phyloP scores from a whole-genome alignment of 306 rosid genomes.

The Ormosia emarginata region DNA sequence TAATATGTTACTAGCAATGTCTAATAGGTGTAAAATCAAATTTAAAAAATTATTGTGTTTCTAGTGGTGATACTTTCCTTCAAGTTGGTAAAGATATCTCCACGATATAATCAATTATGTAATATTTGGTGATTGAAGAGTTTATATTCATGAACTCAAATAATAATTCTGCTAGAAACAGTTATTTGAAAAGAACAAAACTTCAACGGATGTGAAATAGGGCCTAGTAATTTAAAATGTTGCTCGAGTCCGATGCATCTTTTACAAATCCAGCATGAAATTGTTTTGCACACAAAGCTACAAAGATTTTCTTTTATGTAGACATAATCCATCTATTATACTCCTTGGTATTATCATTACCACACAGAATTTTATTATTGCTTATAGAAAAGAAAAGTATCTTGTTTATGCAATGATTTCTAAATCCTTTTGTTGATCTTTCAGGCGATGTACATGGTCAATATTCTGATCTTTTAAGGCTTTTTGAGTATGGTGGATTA shows the following conservation, averaged over 20 bases:
- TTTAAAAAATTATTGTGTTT: background rate
- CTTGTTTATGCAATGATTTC: conserved; percentile 3
- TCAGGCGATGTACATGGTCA: conserved; percentile 91
- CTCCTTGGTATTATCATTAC: background rate
- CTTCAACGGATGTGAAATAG: background rate
- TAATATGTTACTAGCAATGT: background rate
- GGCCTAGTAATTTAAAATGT: background rate
- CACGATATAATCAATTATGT: background rate
- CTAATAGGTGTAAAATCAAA: background rate
- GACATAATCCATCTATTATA: background rate
- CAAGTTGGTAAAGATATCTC: background rate
- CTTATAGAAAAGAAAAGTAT: background rate
- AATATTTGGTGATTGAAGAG: background rate
- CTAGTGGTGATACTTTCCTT: background rate
- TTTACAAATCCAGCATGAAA: background rate
- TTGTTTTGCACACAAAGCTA: conserved; percentile 5
- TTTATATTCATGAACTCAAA: background rate
- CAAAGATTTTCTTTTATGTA: conserved; percentile 1
- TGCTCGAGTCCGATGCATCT: background rate
- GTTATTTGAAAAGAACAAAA: background rate
- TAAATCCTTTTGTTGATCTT: conserved; percentile 4
- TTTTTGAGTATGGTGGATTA: conserved; percentile 81
- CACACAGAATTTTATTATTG: background rate
- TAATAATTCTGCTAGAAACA: background rate
- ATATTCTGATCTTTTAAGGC: conserved; percentile 58